These are phyloP conservation scores for Coffea humblotiana DNA, from an alignment of 305 asterid species.

Conservation along the genomic window DNA sequence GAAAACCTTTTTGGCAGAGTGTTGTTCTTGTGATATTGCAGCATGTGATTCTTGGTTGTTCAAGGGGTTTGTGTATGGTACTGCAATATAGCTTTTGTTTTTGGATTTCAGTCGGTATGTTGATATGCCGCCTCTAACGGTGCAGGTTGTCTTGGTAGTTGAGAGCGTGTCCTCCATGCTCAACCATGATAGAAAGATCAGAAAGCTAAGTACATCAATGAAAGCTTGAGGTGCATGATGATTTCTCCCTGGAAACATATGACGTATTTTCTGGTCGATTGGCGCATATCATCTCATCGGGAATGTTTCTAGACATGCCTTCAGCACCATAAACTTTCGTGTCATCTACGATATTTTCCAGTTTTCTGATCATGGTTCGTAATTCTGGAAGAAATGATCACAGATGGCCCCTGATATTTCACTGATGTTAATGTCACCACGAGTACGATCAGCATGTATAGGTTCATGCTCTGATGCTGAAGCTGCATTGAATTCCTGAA, in stretches of 20 bases:
- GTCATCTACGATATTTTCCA: neutral
- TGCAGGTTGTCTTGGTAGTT: slow-evolving; percentile 79
- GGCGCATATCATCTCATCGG: neutral
- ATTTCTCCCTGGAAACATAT: neutral
- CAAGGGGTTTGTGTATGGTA: neutral
- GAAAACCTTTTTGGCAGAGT: neutral
- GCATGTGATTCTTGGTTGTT: neutral
- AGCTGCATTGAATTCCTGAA: no score
- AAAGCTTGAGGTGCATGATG: slow-evolving; percentile 29
- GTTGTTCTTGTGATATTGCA: neutral
- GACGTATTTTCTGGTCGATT: slow-evolving; percentile 3
- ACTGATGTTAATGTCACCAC: neutral
- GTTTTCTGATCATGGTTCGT: neutral
- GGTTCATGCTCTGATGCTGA: neutral
- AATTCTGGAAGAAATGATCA: neutral
- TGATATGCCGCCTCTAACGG: neutral
- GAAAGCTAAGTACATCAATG: slow-evolving; percentile 43
- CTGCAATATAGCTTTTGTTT: neutral
- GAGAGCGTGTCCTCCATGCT: slow-evolving; percentile 89
- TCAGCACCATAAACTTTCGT: neutral
- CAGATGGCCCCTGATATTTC: neutral
- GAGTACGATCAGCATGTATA: neutral
- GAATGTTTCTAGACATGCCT: neutral
- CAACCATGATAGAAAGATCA: slow-evolving; percentile 71
- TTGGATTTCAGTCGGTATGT: neutral